Base-by-base conservation (phyloP, 1,284 basidiomycete species). In the Peniophora sp. region DNA sequence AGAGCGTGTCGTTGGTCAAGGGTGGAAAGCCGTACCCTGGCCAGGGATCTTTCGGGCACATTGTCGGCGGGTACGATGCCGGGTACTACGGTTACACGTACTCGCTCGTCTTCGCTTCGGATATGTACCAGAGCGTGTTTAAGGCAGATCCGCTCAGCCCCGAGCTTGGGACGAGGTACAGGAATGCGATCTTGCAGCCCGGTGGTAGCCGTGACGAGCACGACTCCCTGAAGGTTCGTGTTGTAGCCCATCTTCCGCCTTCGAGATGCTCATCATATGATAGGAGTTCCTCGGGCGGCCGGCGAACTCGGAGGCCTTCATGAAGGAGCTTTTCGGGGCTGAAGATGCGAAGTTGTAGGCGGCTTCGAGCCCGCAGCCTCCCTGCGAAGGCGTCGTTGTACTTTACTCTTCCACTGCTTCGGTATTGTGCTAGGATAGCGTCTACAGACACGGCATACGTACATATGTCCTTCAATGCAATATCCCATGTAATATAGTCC, bases 71-170 rank as follows among this genome's bases (percentile, higher is more conserved):
- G 11, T 88, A 90, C 57, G 86, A 88, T 58, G 86, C 84, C 10
- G 87, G 88, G 12, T 90, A 90, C 62, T 91, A 91, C 60, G 86
- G 79, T 2, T 85, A 86, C 63, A 81, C 75, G 2, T 88, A 84
- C 57, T 85, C 81, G 6, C 72, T 85, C 18, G 85, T 88, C 27
- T 88, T 88, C 63, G 84, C 85, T 0, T 76, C 83, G 42, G 87
- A 90, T 64, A 90, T 90, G 86, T 90, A 86, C 65, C 69, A 75
- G 43, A 83, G 83, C 3, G 77, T 91, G n/a, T 92, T 92, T 72
- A 84, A 85, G 62, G 68, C 72, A 42, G 83, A 87, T 56, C 88
- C 88, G 22, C 71, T 92, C 53, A 78, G 85, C 60, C 81, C 84
- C 1, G 67, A 65, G 20, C 77, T 78, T 14, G 80, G 81, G 1